Base-by-base conservation (phyloP, 441 rosid species). In the Erodium chrysanthum region DNA sequence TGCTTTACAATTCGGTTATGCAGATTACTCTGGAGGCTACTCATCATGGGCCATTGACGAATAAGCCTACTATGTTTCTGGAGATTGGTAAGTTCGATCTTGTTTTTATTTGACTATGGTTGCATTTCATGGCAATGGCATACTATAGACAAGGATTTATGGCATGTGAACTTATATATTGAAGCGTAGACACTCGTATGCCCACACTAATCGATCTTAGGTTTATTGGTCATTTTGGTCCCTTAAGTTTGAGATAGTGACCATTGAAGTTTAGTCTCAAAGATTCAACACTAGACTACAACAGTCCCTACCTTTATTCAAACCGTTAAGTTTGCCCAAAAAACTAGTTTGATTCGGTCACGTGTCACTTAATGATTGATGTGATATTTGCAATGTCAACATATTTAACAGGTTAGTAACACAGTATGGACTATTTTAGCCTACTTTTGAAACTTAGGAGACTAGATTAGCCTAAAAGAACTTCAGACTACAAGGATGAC, bases 1-100 rank as follows among this genome's bases (percentile, higher is more conserved):
- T 40, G 46, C 46, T 40, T 40, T 40, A 40, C 46, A 40, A 40
- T 31, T 1, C 9, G 1, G 0, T 2, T 23, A 0, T 74, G 66
- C 56, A 92, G 97, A 80, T 92, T 66, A 90, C 97, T 68, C 76
- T 84, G 81, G 98, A 92, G 84, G 96, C 77, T 12, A 92, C 95
- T 71, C 92, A 88, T 75, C 96, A 92, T 84, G 96, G 96, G 65
- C 91, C 95, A 7, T 64, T 82, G 67, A 88, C 92, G 20, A 82
- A 42, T 69, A 86, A 83, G 66, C 96, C 88, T 14, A 86, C 96
- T 0, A 75, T 89, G 97, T 92, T 92, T 74, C 70, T 88, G 54
- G 95, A 88, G 72, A 90, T 90, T 70, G 96, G 97, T 87, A 80
- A 48, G 35, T 52, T 66, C 21, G 10, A 14, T 11, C n/a, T 20